Percentiles rank a stretch among this genome's conserved stretches.
Conservation (phyloP, 768 basidiomycete species). For the Coprinopsis marcescibilis region DNA sequence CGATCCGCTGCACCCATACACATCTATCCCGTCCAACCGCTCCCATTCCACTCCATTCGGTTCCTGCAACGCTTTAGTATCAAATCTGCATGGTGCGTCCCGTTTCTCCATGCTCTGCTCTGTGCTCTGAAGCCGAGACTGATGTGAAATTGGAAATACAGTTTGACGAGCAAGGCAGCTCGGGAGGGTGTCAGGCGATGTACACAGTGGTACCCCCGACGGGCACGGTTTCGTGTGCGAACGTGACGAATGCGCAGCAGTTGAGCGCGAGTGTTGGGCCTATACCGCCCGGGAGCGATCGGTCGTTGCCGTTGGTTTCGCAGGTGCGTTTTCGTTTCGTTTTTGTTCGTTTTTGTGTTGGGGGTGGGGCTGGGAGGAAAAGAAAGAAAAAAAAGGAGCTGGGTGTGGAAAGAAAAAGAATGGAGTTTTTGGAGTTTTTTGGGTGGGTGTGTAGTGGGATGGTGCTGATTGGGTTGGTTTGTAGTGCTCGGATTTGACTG, state of each 20-base stretch:
- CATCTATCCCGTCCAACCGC: too few species aligned
- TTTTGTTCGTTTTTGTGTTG: background rate
- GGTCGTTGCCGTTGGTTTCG: background rate
- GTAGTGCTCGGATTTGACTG: constrained; percentile 43
- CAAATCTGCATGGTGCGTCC: constrained; percentile 51
- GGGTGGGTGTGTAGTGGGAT: too few species aligned
- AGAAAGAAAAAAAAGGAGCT: too few species aligned
- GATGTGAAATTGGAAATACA: constrained; percentile 14
- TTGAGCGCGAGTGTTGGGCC: constrained; percentile 14
- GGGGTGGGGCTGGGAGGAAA: too few species aligned
- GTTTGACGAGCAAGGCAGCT: constrained; percentile 41
- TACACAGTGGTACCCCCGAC: constrained; percentile 44
- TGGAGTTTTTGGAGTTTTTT: too few species aligned
- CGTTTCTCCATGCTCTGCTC: background rate
- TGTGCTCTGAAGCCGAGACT: background rate
- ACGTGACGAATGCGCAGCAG: constrained; percentile 29
- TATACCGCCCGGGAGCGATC: background rate
- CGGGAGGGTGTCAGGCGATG: constrained; percentile 48
- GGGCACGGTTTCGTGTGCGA: constrained; percentile 29
- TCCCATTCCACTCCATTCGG: background rate
- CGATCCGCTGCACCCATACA: background rate
- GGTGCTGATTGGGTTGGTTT: too few species aligned
- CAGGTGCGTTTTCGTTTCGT: background rate
- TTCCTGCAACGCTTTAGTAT: constrained; percentile 27
- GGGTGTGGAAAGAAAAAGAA: too few species aligned